These are phyloP conservation scores for Cucurbita argyrosperma DNA, from an alignment of 306 rosid species.

Conservation along the genomic window DNA sequence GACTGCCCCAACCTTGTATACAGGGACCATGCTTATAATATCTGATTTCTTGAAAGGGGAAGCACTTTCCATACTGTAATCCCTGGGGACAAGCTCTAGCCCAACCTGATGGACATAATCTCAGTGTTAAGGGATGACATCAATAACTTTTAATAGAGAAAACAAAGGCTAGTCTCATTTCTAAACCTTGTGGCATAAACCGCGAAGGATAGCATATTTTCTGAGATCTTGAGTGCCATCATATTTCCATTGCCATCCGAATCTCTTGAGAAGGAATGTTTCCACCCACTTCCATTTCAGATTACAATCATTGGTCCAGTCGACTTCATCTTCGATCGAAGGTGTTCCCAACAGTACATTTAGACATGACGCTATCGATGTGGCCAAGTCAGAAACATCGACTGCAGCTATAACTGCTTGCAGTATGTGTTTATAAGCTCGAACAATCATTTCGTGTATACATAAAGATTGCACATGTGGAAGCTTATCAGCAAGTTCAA, in stretches of 20 bases:
- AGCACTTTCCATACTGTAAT: constrained; percentile 62
- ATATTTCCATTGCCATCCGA: constrained; percentile 67
- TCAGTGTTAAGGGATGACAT: constrained; percentile 4
- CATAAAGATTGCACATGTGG: constrained; percentile 96
- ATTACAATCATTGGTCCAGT: constrained; percentile 30
- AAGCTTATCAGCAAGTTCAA: constrained; percentile 94
- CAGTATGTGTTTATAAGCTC: constrained; percentile 88
- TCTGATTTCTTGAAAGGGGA: constrained; percentile 68
- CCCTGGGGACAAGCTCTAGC: constrained; percentile 88
- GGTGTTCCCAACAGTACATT: constrained; percentile 71
- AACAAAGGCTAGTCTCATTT: background rate
- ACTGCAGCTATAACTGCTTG: constrained; percentile 87
- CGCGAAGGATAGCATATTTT: constrained; percentile 84
- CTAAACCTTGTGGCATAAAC: constrained; percentile 82
- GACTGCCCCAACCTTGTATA: constrained; percentile 54
- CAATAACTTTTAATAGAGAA: constrained; percentile 1
- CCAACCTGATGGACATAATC: constrained; percentile 59
- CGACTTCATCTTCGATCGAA: constrained; percentile 36
- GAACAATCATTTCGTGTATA: constrained; percentile 83
- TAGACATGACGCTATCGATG: constrained; percentile 72
- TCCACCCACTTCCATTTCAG: constrained; percentile 93
- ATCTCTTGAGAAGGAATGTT: constrained; percentile 67
- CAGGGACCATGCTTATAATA: constrained; percentile 84
- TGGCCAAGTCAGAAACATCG: constrained; percentile 64
- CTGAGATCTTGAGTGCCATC: constrained; percentile 56